These are phyloP conservation scores for Usnea hakonensis DNA, from an alignment of 495 filamentous ascomycete genomes.

Conservation along the genomic window DNA sequence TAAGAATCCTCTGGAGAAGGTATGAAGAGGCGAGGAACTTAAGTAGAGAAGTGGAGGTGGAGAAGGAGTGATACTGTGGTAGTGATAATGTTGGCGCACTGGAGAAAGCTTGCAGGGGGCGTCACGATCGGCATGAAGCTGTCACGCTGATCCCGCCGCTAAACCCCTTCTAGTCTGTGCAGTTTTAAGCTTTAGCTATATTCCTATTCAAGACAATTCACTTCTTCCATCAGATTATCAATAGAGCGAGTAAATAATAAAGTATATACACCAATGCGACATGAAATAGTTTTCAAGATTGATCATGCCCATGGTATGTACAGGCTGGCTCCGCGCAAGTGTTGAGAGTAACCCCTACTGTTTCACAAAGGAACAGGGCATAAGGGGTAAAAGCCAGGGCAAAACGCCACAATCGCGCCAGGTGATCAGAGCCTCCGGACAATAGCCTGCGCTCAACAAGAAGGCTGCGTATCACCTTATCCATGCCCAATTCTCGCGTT, in stretches of 20 bases:
- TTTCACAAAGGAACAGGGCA: neutral
- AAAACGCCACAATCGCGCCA: neutral
- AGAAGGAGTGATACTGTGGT: neutral
- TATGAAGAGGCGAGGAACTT: neutral
- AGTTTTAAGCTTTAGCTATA: neutral
- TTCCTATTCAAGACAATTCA: neutral
- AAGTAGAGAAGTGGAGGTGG: neutral
- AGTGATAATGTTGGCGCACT: neutral
- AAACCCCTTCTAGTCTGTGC: neutral
- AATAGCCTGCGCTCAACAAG: neutral
- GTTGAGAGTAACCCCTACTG: neutral
- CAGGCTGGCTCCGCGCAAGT: neutral
- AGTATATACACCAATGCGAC: neutral
- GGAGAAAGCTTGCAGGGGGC: conserved; percentile 6
- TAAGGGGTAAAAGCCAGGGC: neutral
- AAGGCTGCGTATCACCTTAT: neutral
- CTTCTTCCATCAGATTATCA: neutral
- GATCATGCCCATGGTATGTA: too few relatives aligned
- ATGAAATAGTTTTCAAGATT: neutral
- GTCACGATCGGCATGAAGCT: conserved; percentile 3
- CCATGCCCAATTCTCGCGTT: neutral
- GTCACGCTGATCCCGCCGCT: conserved; percentile 3
- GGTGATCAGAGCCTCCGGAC: neutral
- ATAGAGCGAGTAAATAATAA: neutral
- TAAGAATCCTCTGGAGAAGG: neutral